These are phyloP conservation scores for Teunomyces tritomae DNA, from an alignment of 805 yeast genomes.

Conservation along the genomic window DNA sequence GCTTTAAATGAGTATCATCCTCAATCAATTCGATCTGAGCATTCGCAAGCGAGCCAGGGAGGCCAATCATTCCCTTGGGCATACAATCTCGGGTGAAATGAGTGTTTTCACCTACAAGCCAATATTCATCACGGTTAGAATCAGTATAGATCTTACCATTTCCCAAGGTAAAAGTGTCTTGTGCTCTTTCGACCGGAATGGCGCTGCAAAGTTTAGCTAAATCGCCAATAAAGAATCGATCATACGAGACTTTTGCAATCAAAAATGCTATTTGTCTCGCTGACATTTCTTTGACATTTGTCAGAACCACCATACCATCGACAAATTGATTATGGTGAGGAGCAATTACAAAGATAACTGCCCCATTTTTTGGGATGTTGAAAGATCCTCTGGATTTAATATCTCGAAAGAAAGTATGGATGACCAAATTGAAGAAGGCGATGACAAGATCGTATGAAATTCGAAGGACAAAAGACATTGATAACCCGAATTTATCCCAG, in stretches of 20 bases:
- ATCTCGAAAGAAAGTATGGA: constrained; percentile 42
- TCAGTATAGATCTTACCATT: constrained; percentile 28
- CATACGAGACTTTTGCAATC: constrained; percentile 37
- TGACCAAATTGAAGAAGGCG: constrained; percentile 31
- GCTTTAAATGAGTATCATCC: constrained; percentile 27
- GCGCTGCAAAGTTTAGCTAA: constrained; percentile 32
- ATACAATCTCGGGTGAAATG: constrained; percentile 30
- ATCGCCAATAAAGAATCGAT: constrained; percentile 30
- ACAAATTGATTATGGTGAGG: constrained; percentile 45
- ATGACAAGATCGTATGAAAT: constrained; percentile 28
- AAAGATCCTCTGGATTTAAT: constrained; percentile 37
- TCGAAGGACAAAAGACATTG: not conserved
- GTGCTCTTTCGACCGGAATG: constrained; percentile 44
- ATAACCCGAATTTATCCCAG: not conserved
- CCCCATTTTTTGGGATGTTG: constrained; percentile 36
- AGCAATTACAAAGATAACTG: constrained; percentile 40
- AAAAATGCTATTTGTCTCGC: constrained; percentile 34
- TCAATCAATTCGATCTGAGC: constrained; percentile 28
- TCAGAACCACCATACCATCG: constrained; percentile 38
- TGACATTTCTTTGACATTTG: constrained; percentile 29
- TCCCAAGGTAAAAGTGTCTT: constrained; percentile 31
- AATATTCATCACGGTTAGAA: constrained; percentile 12
- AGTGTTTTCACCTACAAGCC: constrained; percentile 33
- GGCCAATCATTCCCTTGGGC: constrained; percentile 36
- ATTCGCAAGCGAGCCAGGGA: constrained; percentile 35